Percentiles rank a stretch among this genome's conserved stretches.
Evolutionary conservation across 371 early-diverging fungal genomes (phyloP).

Genomic region (Encephalitozoon romaleae): DNA sequence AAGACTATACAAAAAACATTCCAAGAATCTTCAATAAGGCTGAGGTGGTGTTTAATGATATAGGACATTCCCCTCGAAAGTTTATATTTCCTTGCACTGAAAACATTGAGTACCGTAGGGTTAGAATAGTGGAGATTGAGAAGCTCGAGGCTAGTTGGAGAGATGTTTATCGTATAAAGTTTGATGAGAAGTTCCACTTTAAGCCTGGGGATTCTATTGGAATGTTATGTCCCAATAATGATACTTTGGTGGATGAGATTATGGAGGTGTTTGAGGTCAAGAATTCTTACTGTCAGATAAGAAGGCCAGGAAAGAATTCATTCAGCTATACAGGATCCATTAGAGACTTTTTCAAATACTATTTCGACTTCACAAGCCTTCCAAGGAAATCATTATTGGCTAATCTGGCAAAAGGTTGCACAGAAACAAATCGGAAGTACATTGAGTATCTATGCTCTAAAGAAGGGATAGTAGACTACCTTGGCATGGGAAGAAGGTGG

Average conservation of each 20-base stretch:
- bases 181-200: constrained; percentile 14
- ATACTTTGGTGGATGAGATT: constrained; percentile 1
- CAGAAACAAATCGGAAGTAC: not conserved
- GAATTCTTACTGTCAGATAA: constrained; percentile 6
- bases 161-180: constrained; percentile 27
- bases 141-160: constrained; percentile 34
- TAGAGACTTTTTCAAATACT: constrained; percentile 45
- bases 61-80: not conserved
- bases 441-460: constrained; percentile 51
- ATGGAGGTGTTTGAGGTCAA: not conserved
- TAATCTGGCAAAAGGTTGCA: constrained; percentile 27
- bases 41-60: not conserved
- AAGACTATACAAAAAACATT: not conserved
- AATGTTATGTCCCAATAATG: constrained; percentile 32
- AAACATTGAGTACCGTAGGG: not conserved
- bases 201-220: constrained; percentile 45
- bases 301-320: not conserved
- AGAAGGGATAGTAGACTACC: constrained; percentile 56
- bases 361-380: constrained; percentile 46
- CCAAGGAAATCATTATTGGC: constrained; percentile 50
- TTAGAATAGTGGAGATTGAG: constrained; percentile 1
- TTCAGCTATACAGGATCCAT: constrained; percentile 49
- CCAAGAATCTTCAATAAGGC: not conserved
- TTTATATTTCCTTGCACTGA: not conserved
- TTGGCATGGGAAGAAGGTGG: constrained; percentile 29